A percentile compares a stretch with the other conserved stretches of the same genome.
These are phyloP conservation scores for Colletotrichum trifolii DNA, from an alignment of 2,329 filamentous ascomycete genomes.

Conservation along the genomic window DNA sequence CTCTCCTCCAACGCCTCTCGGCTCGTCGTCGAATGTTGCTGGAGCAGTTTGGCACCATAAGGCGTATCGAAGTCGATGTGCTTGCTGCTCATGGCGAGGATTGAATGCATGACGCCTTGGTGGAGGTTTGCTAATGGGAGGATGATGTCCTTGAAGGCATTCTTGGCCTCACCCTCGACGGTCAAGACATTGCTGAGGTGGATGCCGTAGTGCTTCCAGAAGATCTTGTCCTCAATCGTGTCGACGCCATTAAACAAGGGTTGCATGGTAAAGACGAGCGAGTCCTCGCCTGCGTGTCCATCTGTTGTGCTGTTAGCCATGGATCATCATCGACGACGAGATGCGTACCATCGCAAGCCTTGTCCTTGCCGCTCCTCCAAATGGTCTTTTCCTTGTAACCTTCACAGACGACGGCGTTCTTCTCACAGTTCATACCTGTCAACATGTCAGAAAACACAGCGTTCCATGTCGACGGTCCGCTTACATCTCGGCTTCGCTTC, in stretches of 20 bases:
- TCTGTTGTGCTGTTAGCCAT: conserved; percentile 21
- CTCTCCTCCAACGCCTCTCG: conserved; percentile 59
- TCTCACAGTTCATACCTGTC: conserved; percentile 86
- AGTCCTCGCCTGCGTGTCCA: conserved; percentile 17
- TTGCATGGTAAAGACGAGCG: conserved; percentile 63
- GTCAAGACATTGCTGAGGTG: conserved; percentile 84
- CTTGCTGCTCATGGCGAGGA: conserved; percentile 84
- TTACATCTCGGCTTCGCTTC: conserved; percentile 75
- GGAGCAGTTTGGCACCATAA: conserved; percentile 65
- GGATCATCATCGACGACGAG: neutral
- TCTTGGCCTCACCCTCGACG: conserved; percentile 81
- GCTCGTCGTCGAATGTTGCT: conserved; percentile 59
- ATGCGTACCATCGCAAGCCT: conserved; percentile 72
- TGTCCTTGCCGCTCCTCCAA: conserved; percentile 88
- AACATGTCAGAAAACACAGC: conserved; percentile 35
- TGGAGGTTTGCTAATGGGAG: conserved; percentile 84
- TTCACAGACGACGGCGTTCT: conserved; percentile 92
- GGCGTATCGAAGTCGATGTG: conserved; percentile 73
- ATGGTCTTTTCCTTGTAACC: conserved; percentile 88
- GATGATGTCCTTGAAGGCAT: conserved; percentile 87
- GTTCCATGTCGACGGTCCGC: conserved; percentile 40
- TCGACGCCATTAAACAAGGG: conserved; percentile 85
- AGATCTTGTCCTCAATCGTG: conserved; percentile 80
- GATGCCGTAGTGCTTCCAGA: conserved; percentile 85
- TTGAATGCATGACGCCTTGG: conserved; percentile 88